Evolutionary conservation across 1,139 yeast genomes (phyloP), one percentile per base, ranked within the genome.

Genomic region (Yamadazyma trypodendri): DNA sequence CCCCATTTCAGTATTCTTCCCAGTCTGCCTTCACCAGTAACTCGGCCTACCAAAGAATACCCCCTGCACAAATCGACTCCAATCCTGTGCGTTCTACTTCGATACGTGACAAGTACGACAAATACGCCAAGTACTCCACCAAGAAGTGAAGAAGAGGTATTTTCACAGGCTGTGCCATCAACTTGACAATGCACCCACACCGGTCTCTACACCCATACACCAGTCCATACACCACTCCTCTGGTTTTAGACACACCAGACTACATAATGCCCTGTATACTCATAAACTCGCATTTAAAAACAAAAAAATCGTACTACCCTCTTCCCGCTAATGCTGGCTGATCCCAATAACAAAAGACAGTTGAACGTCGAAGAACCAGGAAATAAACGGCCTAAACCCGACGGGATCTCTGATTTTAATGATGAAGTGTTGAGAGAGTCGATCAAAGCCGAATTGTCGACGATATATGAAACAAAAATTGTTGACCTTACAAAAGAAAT

Each of bases 101-200:
- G 13, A 15, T 32, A 3, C 32, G 30, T 17, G 38, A 35, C 22
- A 27, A 31, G 13, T 36, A 55, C 34, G 68, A 62, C 30, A 64
- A 61, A 40, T 63, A 64, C 39, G 63, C 68, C 24, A 61, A 58
- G 41, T 63, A 63, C 40, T 44, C 56, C 8, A n/a, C n/a, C n/a
- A n/a, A n/a, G n/a, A n/a, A n/a, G n/a, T n/a, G n/a, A n/a, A n/a
- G n/a, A n/a, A n/a, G n/a, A n/a, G n/a, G n/a, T n/a, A n/a, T n/a
- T n/a, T n/a, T n/a, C n/a, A n/a, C n/a, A n/a, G n/a, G n/a, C n/a
- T n/a, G n/a, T n/a, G n/a, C n/a, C n/a, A n/a, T n/a, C n/a, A n/a
- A n/a, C n/a, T n/a, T n/a, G n/a, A n/a, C 35, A 18, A 5, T 6
- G 8, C 21, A 18, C 8, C 8, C 5, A 5, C 8, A 18, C 21